phyloP scores from a whole-genome alignment of 2,329 filamentous ascomycete species.

The Exophiala mesophila region DNA sequence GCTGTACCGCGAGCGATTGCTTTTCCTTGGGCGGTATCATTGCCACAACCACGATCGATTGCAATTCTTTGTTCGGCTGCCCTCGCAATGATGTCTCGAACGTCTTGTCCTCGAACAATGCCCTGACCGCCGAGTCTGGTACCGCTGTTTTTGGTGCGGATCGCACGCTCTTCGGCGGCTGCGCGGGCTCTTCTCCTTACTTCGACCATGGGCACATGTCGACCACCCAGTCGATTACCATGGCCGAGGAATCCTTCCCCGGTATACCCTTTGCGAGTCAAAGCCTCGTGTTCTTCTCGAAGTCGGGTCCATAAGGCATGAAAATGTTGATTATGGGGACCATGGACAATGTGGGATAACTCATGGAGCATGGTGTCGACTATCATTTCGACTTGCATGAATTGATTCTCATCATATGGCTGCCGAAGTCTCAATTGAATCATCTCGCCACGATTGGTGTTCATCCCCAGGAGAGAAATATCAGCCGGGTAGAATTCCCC shows the following conservation, averaged over 20 bases:
- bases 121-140: slow-evolving; percentile 65
- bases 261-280: slow-evolving; percentile 77
- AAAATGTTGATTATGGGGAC: slow-evolving; percentile 77
- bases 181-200: slow-evolving; percentile 67
- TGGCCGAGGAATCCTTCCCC: slow-evolving; percentile 80
- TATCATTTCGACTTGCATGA: slow-evolving; percentile 73
- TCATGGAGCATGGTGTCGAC: slow-evolving; percentile 93
- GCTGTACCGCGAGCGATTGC: slow-evolving; percentile 61
- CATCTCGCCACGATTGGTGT: slow-evolving; percentile 68
- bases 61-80: slow-evolving; percentile 66
- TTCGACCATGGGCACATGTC: slow-evolving; percentile 63
- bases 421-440: slow-evolving; percentile 81
- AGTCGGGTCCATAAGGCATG: slow-evolving; percentile 85
- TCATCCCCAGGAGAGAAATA: slow-evolving; percentile 71
- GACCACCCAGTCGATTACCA: slow-evolving; percentile 68
- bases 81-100: slow-evolving; percentile 66
- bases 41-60: slow-evolving; percentile 69
- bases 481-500: slow-evolving; percentile 81
- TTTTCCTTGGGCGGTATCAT: slow-evolving; percentile 60
- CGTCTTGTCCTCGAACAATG: slow-evolving; percentile 57
- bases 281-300: slow-evolving; percentile 73
- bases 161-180: slow-evolving; percentile 66
- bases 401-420: slow-evolving; percentile 66
- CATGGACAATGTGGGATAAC: slow-evolving; percentile 78
- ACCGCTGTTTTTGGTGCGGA: slow-evolving; percentile 56